Conservation (phyloP, 2,329 filamentous ascomycete genomes). For the Rugonectria rugulosa region DNA sequence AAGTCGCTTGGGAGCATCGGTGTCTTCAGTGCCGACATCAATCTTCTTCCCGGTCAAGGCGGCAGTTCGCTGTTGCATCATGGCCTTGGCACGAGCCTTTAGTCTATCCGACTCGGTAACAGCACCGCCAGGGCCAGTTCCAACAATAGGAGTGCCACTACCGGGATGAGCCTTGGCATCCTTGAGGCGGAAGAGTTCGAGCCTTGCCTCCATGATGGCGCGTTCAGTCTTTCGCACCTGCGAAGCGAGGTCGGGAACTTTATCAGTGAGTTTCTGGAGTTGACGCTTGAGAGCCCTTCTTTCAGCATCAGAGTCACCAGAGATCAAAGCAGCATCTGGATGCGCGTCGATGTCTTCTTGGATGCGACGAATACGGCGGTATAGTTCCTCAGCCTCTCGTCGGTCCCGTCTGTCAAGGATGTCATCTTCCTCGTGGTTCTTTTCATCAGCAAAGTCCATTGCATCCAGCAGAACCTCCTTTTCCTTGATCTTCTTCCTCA, state of each 20-base stretch:
- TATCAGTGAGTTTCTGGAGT: slow-evolving; percentile 86
- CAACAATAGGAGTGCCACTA: slow-evolving; percentile 81
- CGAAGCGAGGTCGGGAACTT: slow-evolving; percentile 89
- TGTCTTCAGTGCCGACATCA: slow-evolving; percentile 72
- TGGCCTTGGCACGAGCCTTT: slow-evolving; percentile 93
- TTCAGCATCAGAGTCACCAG: slow-evolving; percentile 87
- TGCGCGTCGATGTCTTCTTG: slow-evolving; percentile 96
- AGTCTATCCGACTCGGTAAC: slow-evolving; percentile 94
- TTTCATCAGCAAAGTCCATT: slow-evolving; percentile 95
- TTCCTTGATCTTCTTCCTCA: slow-evolving; percentile 92
- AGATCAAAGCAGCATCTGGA: slow-evolving; percentile 74
- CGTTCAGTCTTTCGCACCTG: slow-evolving; percentile 91
- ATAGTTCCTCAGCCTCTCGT: slow-evolving; percentile 91
- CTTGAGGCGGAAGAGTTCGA: slow-evolving; percentile 91
- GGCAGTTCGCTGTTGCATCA: slow-evolving; percentile 98
- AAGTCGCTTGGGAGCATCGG: slow-evolving; percentile 81
- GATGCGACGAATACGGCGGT: slow-evolving; percentile 86
- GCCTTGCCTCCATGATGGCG: slow-evolving; percentile 86
- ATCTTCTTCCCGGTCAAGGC: slow-evolving; percentile 87
- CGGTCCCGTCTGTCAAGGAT: slow-evolving; percentile 88
- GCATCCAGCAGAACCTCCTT: slow-evolving; percentile 94
- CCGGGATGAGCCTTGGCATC: slow-evolving; percentile 92
- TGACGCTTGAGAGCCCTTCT: slow-evolving; percentile 86
- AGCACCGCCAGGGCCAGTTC: slow-evolving; percentile 88
- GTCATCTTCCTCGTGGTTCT: slow-evolving; percentile 88